Evolutionary conservation across 768 basidiomycete species (phyloP), one percentile per base, ranked within the genome.

Genomic region (Mycena olivaceomarginata): DNA sequence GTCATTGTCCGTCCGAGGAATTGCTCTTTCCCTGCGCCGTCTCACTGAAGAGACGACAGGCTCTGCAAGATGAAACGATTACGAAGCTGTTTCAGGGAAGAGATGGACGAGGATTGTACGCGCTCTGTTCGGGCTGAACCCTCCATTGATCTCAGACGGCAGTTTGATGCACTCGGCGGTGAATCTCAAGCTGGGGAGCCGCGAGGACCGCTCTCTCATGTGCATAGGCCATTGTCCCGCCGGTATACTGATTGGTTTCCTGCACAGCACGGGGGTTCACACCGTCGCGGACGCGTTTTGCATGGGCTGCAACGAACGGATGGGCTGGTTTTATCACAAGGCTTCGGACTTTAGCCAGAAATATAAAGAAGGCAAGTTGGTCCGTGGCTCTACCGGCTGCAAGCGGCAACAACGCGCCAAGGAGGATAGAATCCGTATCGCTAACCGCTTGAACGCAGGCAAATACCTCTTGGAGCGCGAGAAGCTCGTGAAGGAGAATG

Each of bases 241-340:
- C 57, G 18, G 40, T 70, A 73, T 69, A 65, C 70, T 76, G 41
- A 71, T 40, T 56, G 40, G 56, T 37, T 62, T 13, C 16, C 67
- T 46, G 20, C 77, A 20, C 74, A 96, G 95, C 72, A 96, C 95
- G 9, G 95, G 95, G 6, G 90, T 94, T 5, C 95, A 96, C 78
- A 93, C 93, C 1, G 96, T 97, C 9, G 94, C 95, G 15, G 96
- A 97, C 82, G 91, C 93, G 1, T 96, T 91, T 82, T 97, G 96
- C 81, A 68, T 94, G 43, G 95, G 94, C 0, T 97, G 96, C 85
- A 92, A 93, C 72, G 94, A 94, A 18, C 90, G 94, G 46, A 73
- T 96, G 5, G 95, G 96, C 1, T 97, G 96, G 95, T 95, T 89
- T 81, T 97, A 97, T 80, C 92, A 95, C 83, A 94, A 93, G 82